A percentile compares a stretch with the other conserved stretches of the same genome.
These are phyloP conservation scores for Exophiala calicioides DNA, from an alignment of 2,329 filamentous ascomycete genomes.

Conservation along the genomic window DNA sequence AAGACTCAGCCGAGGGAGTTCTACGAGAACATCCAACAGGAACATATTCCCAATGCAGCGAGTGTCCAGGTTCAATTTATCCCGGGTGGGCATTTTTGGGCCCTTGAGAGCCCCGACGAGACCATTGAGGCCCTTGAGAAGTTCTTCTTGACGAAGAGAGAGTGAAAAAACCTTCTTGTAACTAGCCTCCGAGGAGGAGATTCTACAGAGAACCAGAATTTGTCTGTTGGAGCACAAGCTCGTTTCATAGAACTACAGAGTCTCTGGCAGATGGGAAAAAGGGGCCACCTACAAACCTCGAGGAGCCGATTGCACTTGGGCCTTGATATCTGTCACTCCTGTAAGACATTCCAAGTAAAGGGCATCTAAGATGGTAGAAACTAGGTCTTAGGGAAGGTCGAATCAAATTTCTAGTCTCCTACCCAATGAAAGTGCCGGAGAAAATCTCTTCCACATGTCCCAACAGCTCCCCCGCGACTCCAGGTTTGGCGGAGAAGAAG, in stretches of 20 bases:
- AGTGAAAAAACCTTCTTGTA: no score
- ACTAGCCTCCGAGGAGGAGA: no score
- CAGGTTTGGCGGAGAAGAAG: neutral
- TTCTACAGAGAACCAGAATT: no score
- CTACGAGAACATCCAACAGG: constrained; percentile 3
- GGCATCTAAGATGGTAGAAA: no score
- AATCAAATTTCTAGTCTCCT: no score
- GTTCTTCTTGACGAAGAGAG: neutral
- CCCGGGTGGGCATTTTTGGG: constrained; percentile 13
- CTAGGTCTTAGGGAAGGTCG: no score
- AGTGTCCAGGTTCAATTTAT: constrained; percentile 5
- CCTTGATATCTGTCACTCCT: no score
- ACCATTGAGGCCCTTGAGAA: constrained; percentile 5
- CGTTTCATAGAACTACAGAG: no score
- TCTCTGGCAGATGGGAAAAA: no score
- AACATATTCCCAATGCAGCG: constrained; percentile 11
- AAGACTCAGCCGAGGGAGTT: constrained; percentile 13
- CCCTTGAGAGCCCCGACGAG: constrained; percentile 5
- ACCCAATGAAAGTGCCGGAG: neutral
- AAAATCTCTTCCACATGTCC: neutral
- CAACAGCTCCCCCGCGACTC: neutral
- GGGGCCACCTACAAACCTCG: no score
- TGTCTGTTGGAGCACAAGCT: no score
- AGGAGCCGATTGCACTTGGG: no score
- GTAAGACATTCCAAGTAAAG: neutral